A percentile compares a stretch with the other conserved stretches of the same genome.
Conservation (phyloP, 2,329 filamentous ascomycete genomes). For the Nemania sp. region DNA sequence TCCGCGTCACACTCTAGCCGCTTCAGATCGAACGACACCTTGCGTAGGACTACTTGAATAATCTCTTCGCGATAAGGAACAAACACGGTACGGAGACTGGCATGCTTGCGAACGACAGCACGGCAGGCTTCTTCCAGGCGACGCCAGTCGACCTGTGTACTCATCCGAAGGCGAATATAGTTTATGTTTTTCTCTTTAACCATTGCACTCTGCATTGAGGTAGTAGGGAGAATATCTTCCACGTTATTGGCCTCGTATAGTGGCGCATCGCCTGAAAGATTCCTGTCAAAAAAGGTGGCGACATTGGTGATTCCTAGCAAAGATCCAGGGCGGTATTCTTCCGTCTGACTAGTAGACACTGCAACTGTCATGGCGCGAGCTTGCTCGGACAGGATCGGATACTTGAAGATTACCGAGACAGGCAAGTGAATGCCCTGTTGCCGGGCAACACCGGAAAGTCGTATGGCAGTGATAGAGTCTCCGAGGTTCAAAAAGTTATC, state of each 20-base stretch:
- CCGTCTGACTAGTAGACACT: not conserved
- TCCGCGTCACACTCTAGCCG: conserved; percentile 17
- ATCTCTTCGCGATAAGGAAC: conserved; percentile 17
- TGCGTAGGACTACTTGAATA: conserved; percentile 28
- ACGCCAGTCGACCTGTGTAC: conserved; percentile 16
- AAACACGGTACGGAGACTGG: conserved; percentile 31
- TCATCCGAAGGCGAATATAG: conserved; percentile 19
- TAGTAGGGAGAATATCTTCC: conserved; percentile 32
- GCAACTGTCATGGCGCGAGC: conserved; percentile 5
- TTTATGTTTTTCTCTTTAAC: conserved; percentile 14
- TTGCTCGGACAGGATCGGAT: conserved; percentile 21
- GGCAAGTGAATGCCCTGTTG: conserved; percentile 11
- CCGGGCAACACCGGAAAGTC: conserved; percentile 22
- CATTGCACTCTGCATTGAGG: conserved; percentile 16
- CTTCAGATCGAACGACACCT: conserved; percentile 10
- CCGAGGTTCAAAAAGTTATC: conserved; percentile 32
- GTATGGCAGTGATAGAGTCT: conserved; percentile 34
- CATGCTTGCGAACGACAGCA: conserved; percentile 26
- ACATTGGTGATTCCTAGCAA: conserved; percentile 17
- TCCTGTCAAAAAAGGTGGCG: conserved; percentile 14
- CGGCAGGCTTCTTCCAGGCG: conserved; percentile 25
- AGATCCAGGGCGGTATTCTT: conserved; percentile 23
- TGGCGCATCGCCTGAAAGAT: not conserved
- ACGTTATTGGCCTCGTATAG: conserved; percentile 18
- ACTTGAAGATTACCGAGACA: conserved; percentile 24